These are phyloP conservation scores for Malassezia pachydermatis DNA, from an alignment of 1,284 basidiomycete species.

Conservation along the genomic window DNA sequence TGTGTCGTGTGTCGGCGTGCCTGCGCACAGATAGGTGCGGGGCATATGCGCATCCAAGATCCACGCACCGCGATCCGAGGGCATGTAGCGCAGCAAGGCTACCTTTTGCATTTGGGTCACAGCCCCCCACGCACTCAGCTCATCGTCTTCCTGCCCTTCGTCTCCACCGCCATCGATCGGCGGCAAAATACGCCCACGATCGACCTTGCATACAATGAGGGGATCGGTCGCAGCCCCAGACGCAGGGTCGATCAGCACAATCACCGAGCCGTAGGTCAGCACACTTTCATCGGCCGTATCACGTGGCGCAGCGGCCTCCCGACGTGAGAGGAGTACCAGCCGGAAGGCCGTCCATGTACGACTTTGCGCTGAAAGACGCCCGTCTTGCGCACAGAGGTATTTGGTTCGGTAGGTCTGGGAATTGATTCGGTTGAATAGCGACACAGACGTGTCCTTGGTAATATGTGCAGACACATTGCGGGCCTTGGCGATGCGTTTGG, in stretches of 20 bases:
- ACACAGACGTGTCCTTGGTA: conserved; percentile 76
- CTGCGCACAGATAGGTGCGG: conserved; percentile 12
- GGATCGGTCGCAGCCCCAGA: conserved; percentile 76
- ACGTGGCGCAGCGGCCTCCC: conserved; percentile 27
- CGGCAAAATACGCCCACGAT: conserved; percentile 62
- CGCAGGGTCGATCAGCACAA: conserved; percentile 70
- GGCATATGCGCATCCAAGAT: conserved; percentile 8
- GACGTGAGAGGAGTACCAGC: conserved; percentile 55
- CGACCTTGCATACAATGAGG: conserved; percentile 79
- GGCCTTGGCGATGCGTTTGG: conserved; percentile 91
- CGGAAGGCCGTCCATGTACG: conserved; percentile 85
- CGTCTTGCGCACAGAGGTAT: conserved; percentile 76
- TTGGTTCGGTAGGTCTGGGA: conserved; percentile 92
- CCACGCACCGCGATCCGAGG: conserved; percentile 4
- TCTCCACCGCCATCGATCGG: conserved; percentile 25
- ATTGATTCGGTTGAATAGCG: conserved; percentile 90
- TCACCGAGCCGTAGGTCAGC: conserved; percentile 81
- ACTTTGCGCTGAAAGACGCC: conserved; percentile 72
- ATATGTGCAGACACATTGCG: conserved; percentile 85
- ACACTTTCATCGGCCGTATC: conserved; percentile 28
- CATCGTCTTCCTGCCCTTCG: conserved; percentile 24
- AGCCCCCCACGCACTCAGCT: conserved; percentile 57
- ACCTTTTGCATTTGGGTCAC: conserved; percentile 95
- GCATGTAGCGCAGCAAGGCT: conserved; percentile 64
- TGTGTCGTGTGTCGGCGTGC: neutral